Percentiles rank a stretch among this genome's conserved stretches.
Evolutionary conservation across 1,284 basidiomycete genomes (phyloP).

Genomic region (Leccinum pachyderme): DNA sequence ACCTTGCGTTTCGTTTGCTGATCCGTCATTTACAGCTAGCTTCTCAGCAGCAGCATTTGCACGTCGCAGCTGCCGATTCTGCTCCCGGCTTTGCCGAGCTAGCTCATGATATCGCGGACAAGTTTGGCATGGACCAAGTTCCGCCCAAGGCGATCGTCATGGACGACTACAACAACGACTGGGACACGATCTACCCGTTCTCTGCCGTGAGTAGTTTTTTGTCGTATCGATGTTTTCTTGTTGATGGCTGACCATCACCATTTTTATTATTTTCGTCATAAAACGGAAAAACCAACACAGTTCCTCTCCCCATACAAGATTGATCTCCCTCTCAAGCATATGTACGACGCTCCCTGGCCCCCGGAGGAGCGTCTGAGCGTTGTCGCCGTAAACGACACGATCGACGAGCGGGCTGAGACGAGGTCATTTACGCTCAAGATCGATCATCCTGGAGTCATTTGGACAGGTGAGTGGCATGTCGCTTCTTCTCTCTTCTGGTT

Average conservation of each 20-base stretch:
- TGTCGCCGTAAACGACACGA: slow-evolving; percentile 56
- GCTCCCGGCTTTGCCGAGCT: slow-evolving; percentile 73
- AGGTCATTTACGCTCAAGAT: slow-evolving; percentile 72
- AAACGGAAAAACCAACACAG: slow-evolving; percentile 33
- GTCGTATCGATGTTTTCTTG: not conserved
- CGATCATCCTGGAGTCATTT: slow-evolving; percentile 83
- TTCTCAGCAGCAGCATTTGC: slow-evolving; percentile 70
- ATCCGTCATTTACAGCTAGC: slow-evolving; percentile 52
- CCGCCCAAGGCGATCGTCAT: slow-evolving; percentile 52
- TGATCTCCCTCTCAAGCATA: slow-evolving; percentile 50
- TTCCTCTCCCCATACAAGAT: slow-evolving; percentile 81
- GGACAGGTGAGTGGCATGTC: slow-evolving; percentile 61
- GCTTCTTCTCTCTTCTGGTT: not conserved
- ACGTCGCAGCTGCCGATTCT: slow-evolving; percentile 82
- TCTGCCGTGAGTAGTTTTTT: slow-evolving; percentile 52
- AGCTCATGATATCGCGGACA: slow-evolving; percentile 57
- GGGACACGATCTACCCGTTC: slow-evolving; percentile 89
- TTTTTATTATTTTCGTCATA: not conserved
- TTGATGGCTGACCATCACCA: slow-evolving; percentile 5
- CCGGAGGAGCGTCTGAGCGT: slow-evolving; percentile 53
- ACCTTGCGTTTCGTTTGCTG: not conserved
- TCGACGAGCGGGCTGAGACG: slow-evolving; percentile 60
- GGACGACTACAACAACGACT: slow-evolving; percentile 73
- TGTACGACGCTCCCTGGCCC: slow-evolving; percentile 54
- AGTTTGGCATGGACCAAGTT: slow-evolving; percentile 51